A percentile compares a stretch with the other conserved stretches of the same genome.
These are phyloP conservation scores for Aureobasidium subglaciale DNA, from an alignment of 2,329 filamentous ascomycete genomes.

Conservation along the genomic window DNA sequence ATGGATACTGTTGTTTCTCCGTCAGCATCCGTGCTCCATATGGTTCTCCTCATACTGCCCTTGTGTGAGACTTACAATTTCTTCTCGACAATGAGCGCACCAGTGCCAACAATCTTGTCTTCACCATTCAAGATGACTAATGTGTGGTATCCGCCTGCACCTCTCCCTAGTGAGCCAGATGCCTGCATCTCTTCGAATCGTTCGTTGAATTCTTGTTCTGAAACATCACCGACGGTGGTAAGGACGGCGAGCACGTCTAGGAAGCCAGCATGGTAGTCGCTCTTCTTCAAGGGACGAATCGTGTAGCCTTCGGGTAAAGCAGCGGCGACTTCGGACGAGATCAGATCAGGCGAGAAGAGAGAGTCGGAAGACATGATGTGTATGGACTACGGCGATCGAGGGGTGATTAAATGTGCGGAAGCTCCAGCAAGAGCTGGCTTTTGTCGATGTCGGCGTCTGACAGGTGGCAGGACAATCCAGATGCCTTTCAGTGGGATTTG, in stretches of 20 bases:
- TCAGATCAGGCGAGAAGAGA: constrained; percentile 70
- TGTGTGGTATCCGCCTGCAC: constrained; percentile 75
- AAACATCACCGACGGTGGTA: constrained; percentile 86
- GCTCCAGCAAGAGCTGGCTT: not conserved
- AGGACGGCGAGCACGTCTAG: constrained; percentile 86
- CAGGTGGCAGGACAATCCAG: no score
- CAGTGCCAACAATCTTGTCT: constrained; percentile 74
- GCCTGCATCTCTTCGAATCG: constrained; percentile 73
- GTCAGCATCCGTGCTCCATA: not conserved
- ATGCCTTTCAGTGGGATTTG: no score
- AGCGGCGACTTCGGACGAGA: constrained; percentile 66
- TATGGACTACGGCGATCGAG: not conserved
- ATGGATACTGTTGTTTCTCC: constrained; percentile 51
- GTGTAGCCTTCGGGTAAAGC: constrained; percentile 74
- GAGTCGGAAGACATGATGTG: constrained; percentile 23
- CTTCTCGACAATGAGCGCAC: constrained; percentile 82
- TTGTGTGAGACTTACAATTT: constrained; percentile 52
- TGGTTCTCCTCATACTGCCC: not conserved
- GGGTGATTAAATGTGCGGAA: not conserved
- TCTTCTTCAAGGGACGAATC: constrained; percentile 69
- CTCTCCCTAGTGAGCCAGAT: constrained; percentile 31
- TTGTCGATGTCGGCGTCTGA: not conserved
- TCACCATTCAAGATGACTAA: constrained; percentile 74
- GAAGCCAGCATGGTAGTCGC: constrained; percentile 75
- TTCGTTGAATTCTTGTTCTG: constrained; percentile 64